Evolutionary conservation across 83 land plant genomes (phyloP), one percentile per base, ranked within the genome.

Genomic region (Larix sibirica): DNA sequence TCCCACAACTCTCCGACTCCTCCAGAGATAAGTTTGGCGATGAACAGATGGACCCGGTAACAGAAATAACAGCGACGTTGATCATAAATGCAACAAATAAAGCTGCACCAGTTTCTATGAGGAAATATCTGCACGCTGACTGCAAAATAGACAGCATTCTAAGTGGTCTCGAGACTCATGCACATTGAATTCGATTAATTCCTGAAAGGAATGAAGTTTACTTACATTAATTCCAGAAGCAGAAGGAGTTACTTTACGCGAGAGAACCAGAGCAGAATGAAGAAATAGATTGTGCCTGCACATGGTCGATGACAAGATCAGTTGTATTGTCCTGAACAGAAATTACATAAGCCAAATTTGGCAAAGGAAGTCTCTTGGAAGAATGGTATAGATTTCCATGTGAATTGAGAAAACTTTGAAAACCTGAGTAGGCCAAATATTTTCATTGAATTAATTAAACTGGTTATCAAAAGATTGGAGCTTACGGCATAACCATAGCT

Each of bases 251-350:
- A 88, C 83, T 79, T 95, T 92, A 76, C 98, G 83, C 3, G 96
- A 89, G 4, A 95, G 92, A 61, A 95, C 98, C 20, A 95, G 88
- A 24, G 98, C 98, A 8, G 98, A 95, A 63, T 95, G 98, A 23
- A 95, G 89, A 68, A 91, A 95, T 1, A 95, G 86, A 80, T 95
- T 95, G 82, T 95, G 98, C 88, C 98, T 95, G 92, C 23, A 18
- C n/a, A 80, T 60, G 60, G 12, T 50, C 9, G 13, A 50, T 50
- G 2, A 50, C 13, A 10, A 50, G 56, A 10, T 50, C 13, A 10
- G 56, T 9, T 50, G 9, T 50, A 2, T 50, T 3, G 56, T 50
- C 56, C 56, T 50, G 13, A 50, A 50, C 56, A 0, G 13, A 50
- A 50, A 50, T 50, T 50, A 9, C 56, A 9, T 9, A 50, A 50